These are phyloP conservation scores for Protoeuglena noctilucae DNA, from an alignment of 139 green algal genomes.

Conservation along the genomic window DNA sequence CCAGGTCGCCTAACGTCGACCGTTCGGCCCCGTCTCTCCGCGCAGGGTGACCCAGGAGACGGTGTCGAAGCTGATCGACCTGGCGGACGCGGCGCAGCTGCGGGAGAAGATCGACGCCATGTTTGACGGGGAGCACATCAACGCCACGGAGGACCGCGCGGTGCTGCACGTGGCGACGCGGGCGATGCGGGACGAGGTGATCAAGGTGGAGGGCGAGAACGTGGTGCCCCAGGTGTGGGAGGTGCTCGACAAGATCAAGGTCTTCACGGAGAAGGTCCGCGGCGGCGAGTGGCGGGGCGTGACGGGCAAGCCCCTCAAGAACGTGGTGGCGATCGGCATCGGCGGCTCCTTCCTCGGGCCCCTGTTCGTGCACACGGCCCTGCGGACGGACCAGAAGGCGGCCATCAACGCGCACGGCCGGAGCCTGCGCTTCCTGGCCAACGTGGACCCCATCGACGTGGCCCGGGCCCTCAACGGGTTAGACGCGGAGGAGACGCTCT, in stretches of 20 bases:
- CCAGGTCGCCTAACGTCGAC: slow-evolving; percentile 1
- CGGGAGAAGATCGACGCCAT: slow-evolving; percentile 85
- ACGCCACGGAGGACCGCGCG: slow-evolving; percentile 82
- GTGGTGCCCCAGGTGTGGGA: slow-evolving; percentile 91
- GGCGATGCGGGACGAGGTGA: slow-evolving; percentile 52
- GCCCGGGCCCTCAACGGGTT: slow-evolving; percentile 62
- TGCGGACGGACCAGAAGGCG: slow-evolving; percentile 39
- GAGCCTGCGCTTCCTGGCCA: slow-evolving; percentile 85
- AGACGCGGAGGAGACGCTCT: slow-evolving; percentile 74
- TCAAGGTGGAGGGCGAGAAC: slow-evolving; percentile 67
- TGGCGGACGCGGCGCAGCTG: slow-evolving; percentile 48
- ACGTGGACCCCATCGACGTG: slow-evolving; percentile 97
- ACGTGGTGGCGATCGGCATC: slow-evolving; percentile 94
- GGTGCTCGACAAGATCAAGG: slow-evolving; percentile 97
- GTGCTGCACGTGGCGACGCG: slow-evolving; percentile 92
- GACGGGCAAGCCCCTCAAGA: slow-evolving; percentile 89
- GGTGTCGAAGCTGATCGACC: slow-evolving; percentile 49
- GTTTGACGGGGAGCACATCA: slow-evolving; percentile 89
- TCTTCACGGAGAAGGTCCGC: slow-evolving; percentile 70
- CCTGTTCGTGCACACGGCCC: slow-evolving; percentile 96
- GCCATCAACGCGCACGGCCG: slow-evolving; percentile 36
- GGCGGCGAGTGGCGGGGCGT: slow-evolving; percentile 74
- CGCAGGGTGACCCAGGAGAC: slow-evolving; percentile 62
- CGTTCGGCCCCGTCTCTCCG: background rate
- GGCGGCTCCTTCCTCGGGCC: slow-evolving; percentile 90